phyloP scores from a whole-genome alignment of 176 grass and related monocot species.

The Carex myosuroides region DNA sequence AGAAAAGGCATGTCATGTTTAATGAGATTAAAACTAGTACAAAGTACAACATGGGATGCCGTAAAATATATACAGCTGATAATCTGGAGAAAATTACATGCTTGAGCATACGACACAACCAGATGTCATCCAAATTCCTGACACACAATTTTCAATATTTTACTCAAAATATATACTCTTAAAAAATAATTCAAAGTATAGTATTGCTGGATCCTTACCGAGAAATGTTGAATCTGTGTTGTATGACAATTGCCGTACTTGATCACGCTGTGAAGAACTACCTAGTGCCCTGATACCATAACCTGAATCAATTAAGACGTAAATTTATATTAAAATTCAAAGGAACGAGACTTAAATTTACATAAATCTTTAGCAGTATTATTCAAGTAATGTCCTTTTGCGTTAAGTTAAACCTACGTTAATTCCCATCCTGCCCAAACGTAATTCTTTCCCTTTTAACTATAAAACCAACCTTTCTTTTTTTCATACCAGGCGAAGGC shows the following conservation, averaged over 20 bases:
- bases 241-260: neutral
- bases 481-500: neutral
- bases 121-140: neutral
- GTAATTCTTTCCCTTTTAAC: neutral
- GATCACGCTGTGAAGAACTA: neutral
- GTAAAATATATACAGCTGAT: neutral
- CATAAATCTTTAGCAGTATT: neutral
- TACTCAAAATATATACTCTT: neutral
- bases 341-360: neutral
- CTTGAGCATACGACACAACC: neutral
- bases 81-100: neutral
- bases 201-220: neutral
- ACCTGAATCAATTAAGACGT: neutral
- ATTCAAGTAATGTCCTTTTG: neutral
- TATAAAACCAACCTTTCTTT: neutral
- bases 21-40: neutral
- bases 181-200: neutral
- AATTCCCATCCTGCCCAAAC: neutral
- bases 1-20: neutral
- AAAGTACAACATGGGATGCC: neutral
- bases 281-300: neutral
- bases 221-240: neutral
- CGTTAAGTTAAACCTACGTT: neutral
- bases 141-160: neutral
- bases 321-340: neutral